phyloP scores from a whole-genome alignment of 2,329 filamentous ascomycete species.

The Xylaria sp. region DNA sequence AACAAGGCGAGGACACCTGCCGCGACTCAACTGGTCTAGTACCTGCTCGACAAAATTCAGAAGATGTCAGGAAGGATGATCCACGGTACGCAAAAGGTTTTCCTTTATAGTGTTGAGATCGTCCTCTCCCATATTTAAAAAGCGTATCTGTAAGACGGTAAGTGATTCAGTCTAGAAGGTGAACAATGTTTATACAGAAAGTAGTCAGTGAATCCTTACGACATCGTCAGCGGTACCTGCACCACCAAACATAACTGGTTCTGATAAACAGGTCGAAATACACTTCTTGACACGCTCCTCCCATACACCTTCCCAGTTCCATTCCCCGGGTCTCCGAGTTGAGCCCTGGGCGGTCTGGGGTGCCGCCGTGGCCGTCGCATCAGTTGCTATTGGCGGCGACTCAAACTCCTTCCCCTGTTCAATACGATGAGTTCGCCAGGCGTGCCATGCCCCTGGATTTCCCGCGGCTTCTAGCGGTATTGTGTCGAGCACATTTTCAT shows the following conservation, averaged over 20 bases:
- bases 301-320: slow-evolving; percentile 99
- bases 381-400: slow-evolving; percentile 19
- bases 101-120: slow-evolving; percentile 69
- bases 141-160: slow-evolving; percentile 65
- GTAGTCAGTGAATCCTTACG: slow-evolving; percentile 60
- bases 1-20: slow-evolving; percentile 14
- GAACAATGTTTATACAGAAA: background rate
- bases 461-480: slow-evolving; percentile 85
- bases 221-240: slow-evolving; percentile 73
- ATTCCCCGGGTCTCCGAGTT: slow-evolving; percentile 77
- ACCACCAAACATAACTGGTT: slow-evolving; percentile 80
- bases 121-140: slow-evolving; percentile 70
- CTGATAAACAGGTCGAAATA: slow-evolving; percentile 80
- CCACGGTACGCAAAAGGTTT: slow-evolving; percentile 66
- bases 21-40: background rate
- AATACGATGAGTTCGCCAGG: slow-evolving; percentile 80
- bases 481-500: slow-evolving; percentile 79
- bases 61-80: slow-evolving; percentile 44
- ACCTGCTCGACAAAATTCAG: slow-evolving; percentile 3
- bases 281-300: slow-evolving; percentile 86
- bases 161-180: slow-evolving; percentile 14
- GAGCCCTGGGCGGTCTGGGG: slow-evolving; percentile 34
- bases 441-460: slow-evolving; percentile 93
- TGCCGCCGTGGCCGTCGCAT: slow-evolving; percentile 41
- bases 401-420: slow-evolving; percentile 57